Base-by-base conservation (phyloP, 2,329 filamentous ascomycete genomes). In the Aspergillus aculeatinus region DNA sequence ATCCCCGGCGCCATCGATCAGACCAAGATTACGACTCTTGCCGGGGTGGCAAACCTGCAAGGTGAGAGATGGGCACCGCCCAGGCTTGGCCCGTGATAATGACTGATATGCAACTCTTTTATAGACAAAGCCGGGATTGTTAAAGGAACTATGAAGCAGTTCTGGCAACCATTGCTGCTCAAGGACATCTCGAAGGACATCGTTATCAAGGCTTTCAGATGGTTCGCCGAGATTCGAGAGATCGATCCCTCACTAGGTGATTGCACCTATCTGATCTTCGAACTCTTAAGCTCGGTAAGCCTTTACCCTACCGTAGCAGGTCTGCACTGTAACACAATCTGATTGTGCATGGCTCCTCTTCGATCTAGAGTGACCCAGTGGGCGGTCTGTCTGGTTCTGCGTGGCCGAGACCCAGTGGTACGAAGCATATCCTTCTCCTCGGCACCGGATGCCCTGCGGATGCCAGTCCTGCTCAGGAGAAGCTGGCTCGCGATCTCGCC, bases 251-350 rank as follows among this genome's bases (percentile, higher is more conserved):
- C 57, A 3, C 6, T 64, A 16, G 60, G 25, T 1, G 55, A 60
- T 5, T 64, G 60, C 27, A 60, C 62, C 12, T 64, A 57, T 62
- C 21, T 62, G 4, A 60, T 64, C n/a, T 58, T 64, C 19, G 58
- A 62, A 29, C 3, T 62, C 12, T 27, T 60, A 1, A 48, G 49
- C 35, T 59, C 42, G 33, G 62, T 62, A 51, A 48, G 51, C 25
- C n/a, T 4, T 25, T 5, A 25, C 25, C 25, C 25, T 25, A 25
- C 5, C 21, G 25, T 25, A 25, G 3, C n/a, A 48, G 19, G n/a
- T 2, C 23, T 44, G 10, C 16, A 5, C 4, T 27, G 25, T 6
- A 1, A 27, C 29, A 27, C 16, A 19, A 10, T 5, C 58, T 23
- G 19, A 27, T 2, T n/a, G 9, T 14, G 11, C 44, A 19, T 19